Evolutionary conservation across 495 filamentous ascomycete species (phyloP), one percentile per base, ranked within the genome.

Genomic region (Thozetella sp.): DNA sequence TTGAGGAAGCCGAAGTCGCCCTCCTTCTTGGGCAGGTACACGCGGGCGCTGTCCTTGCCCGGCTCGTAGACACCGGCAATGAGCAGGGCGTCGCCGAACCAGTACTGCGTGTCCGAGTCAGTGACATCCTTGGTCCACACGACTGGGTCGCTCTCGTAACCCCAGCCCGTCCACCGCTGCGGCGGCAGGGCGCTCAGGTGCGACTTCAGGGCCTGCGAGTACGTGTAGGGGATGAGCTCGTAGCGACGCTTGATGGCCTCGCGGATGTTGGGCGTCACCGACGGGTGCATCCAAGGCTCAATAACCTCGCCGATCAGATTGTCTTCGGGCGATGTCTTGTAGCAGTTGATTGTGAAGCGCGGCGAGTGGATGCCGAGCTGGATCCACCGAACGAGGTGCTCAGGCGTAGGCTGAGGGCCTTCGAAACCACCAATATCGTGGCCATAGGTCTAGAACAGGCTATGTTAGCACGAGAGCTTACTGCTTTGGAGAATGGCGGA

Each of bases 401-500:
- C 88, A 12, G 87, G 86, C 0, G 80, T 83, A 3, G 88, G 87
- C 62, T 89, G 86, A 25, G 84, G 86, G 6, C 87, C 87, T 72
- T 89, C 88, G 63, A 91, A 91, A 0, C 88, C 88, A 53, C 88
- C 88, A 59, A 90, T 89, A 54, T 91, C 88, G 60, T 89, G 86
- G 22, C 88, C 88, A 63, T 86, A 87, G 57, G 82, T 88, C 75
- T 88, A 50, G 22, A 4, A n/a, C 17, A 51, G 23, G 25, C 30
- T 52, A 60, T 19, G 67, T 56, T 61, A 54, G 45, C 25, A 0
- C 9, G 20, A 17, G 1, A 37, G 37, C 34, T 56, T 45, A 40
- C 22, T 51, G 30, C 20, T 17, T 22, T 24, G 17, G 22, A 15
- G 15, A 34, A 25, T 40, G 27, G 43, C 25, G 24, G 51, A 50